Evolutionary conservation across 768 basidiomycete genomes (phyloP).

Genomic region (Auriscalpium vulgare): DNA sequence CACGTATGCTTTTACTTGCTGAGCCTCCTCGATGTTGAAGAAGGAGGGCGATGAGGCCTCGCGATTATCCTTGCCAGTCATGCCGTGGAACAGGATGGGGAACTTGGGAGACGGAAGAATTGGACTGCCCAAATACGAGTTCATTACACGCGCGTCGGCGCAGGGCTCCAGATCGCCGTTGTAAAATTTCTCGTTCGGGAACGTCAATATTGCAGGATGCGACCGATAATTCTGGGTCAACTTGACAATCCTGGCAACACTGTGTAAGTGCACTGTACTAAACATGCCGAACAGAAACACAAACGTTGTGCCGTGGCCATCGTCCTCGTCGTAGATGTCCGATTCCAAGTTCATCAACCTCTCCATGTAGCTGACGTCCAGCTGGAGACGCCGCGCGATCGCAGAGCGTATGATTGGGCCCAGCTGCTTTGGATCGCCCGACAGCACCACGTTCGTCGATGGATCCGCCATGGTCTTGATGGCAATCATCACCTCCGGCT

Average conservation of each 20-base stretch:
- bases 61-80: slow-evolving; percentile 55
- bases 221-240: slow-evolving; percentile 60
- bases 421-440: slow-evolving; percentile 66
- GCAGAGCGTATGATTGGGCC: slow-evolving; percentile 58
- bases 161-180: slow-evolving; percentile 40
- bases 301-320: slow-evolving; percentile 14
- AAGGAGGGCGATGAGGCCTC: slow-evolving; percentile 63
- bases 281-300: slow-evolving; percentile 1
- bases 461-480: slow-evolving; percentile 52
- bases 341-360: slow-evolving; percentile 34
- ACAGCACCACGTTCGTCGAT: slow-evolving; percentile 49
- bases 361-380: slow-evolving; percentile 56
- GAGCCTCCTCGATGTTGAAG: slow-evolving; percentile 57
- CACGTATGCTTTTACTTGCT: slow-evolving; percentile 44
- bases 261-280: background rate
- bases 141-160: slow-evolving; percentile 27
- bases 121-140: slow-evolving; percentile 19
- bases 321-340: slow-evolving; percentile 9
- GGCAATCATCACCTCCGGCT: slow-evolving; percentile 55
- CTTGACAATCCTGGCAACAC: slow-evolving; percentile 44
- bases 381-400: slow-evolving; percentile 46
- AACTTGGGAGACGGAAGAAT: slow-evolving; percentile 36
- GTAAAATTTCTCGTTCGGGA: slow-evolving; percentile 58
- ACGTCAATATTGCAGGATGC: slow-evolving; percentile 50
- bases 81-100: slow-evolving; percentile 55